Conservation (phyloP, 1,139 yeast species). For the Magnusiomyces magnusii region DNA sequence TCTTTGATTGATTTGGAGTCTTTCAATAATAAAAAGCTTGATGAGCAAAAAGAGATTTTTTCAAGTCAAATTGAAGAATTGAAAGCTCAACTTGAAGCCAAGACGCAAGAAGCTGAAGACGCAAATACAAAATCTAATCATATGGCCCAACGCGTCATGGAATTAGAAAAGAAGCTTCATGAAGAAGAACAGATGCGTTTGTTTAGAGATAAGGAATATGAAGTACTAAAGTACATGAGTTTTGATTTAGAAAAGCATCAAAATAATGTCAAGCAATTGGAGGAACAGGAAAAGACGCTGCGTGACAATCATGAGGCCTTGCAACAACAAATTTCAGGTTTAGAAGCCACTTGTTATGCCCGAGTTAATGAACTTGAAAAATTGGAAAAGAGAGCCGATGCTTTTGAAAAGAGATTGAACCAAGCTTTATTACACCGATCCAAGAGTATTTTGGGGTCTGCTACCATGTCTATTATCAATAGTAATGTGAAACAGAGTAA, state of each 20-base stretch:
- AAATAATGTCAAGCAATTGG: slow-evolving; percentile 15
- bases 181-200: slow-evolving; percentile 15
- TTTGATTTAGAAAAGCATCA: slow-evolving; percentile 18
- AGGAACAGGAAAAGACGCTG: slow-evolving; percentile 20
- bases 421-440: slow-evolving; percentile 29
- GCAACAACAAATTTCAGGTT: slow-evolving; percentile 21
- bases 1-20: neutral
- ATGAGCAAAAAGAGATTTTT: neutral
- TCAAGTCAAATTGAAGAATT: slow-evolving; percentile 1
- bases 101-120: slow-evolving; percentile 9
- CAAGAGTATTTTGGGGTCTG: slow-evolving; percentile 30
- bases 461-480: slow-evolving; percentile 29
- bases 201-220: slow-evolving; percentile 12
- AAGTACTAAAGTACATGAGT: slow-evolving; percentile 14
- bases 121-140: slow-evolving; percentile 6
- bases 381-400: slow-evolving; percentile 27
- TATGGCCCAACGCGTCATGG: neutral
- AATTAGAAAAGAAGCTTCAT: slow-evolving; percentile 11
- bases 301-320: slow-evolving; percentile 21
- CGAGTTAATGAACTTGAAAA: slow-evolving; percentile 27
- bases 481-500: neutral
- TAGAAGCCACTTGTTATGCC: slow-evolving; percentile 24
- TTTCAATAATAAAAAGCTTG: neutral
- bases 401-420: slow-evolving; percentile 25
- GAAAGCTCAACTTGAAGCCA: slow-evolving; percentile 3